Percentiles rank a stretch among this genome's conserved stretches.
Evolutionary conservation across 2,329 filamentous ascomycete species (phyloP).

Genomic region (Ophiosphaerella narmari): DNA sequence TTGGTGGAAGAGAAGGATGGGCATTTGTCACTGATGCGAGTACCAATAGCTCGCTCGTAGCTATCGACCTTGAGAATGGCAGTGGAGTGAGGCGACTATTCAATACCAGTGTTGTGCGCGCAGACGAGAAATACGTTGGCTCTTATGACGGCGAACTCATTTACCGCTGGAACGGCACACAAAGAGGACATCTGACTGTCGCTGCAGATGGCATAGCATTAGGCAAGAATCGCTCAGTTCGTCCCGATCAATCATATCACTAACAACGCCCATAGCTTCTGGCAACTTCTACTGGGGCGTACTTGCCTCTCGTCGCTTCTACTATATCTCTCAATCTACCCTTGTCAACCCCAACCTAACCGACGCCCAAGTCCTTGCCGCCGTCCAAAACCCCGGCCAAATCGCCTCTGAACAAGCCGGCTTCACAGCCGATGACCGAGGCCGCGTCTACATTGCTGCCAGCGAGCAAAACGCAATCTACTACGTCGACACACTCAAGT

Average conservation of each 20-base stretch:
- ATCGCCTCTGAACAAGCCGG: constrained; percentile 49
- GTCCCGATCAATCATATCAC: background rate
- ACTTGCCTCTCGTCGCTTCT: constrained; percentile 48
- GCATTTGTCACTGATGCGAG: constrained; percentile 51
- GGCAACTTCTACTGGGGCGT: constrained; percentile 53
- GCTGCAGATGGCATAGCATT: constrained; percentile 48
- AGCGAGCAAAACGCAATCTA: constrained; percentile 53
- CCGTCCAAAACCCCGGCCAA: constrained; percentile 48
- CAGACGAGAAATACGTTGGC: constrained; percentile 48
- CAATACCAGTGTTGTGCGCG: constrained; percentile 42
- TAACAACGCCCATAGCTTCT: constrained; percentile 24
- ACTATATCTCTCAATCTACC: constrained; percentile 45
- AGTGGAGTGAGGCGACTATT: constrained; percentile 43
- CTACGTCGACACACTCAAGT: constrained; percentile 48
- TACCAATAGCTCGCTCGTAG: constrained; percentile 44
- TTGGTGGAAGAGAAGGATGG: constrained; percentile 44
- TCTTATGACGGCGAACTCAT: constrained; percentile 44
- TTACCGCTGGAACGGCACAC: constrained; percentile 45
- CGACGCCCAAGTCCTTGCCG: constrained; percentile 43
- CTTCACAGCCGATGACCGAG: constrained; percentile 49
- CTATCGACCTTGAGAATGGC: constrained; percentile 47
- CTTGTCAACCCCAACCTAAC: constrained; percentile 38
- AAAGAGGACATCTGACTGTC: constrained; percentile 33
- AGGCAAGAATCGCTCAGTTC: constrained; percentile 3
- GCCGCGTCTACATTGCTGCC: constrained; percentile 49